These are phyloP conservation scores for Phytophthora megakarya DNA, from an alignment of 352 stramenopile species.

Conservation along the genomic window DNA sequence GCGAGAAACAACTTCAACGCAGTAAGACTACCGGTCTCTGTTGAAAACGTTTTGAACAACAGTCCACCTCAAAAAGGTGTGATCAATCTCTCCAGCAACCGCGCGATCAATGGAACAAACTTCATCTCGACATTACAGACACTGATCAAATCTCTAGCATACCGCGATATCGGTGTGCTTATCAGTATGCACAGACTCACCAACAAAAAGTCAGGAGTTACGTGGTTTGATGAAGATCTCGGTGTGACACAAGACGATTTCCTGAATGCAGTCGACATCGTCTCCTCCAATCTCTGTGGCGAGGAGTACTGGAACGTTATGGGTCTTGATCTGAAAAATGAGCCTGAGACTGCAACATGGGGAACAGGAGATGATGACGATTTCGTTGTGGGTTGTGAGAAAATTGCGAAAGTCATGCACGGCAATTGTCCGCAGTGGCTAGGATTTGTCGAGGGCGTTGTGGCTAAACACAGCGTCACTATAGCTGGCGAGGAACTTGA, in stretches of 20 bases:
- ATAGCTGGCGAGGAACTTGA: conserved; percentile 48
- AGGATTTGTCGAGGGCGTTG: conserved; percentile 79
- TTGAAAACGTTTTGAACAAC: conserved; percentile 77
- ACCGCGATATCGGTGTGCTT: conserved; percentile 74
- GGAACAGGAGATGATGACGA: conserved; percentile 67
- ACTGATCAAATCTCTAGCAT: conserved; percentile 68
- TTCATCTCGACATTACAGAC: conserved; percentile 79
- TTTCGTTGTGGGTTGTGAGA: conserved; percentile 66
- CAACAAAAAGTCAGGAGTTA: conserved; percentile 56
- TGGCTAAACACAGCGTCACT: conserved; percentile 48
- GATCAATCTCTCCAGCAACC: conserved; percentile 75
- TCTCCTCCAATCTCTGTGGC: conserved; percentile 67
- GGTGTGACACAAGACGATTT: conserved; percentile 65
- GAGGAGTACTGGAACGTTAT: conserved; percentile 84
- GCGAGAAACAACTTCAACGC: conserved; percentile 87
- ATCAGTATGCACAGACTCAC: conserved; percentile 78
- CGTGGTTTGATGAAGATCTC: conserved; percentile 63
- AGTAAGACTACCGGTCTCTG: conserved; percentile 66
- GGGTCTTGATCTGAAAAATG: conserved; percentile 84
- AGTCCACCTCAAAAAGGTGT: conserved; percentile 56
- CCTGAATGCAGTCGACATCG: conserved; percentile 53
- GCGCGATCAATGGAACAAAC: conserved; percentile 68
- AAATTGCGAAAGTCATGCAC: conserved; percentile 82
- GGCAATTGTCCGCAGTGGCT: conserved; percentile 75
- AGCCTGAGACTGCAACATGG: conserved; percentile 70